Conservation (phyloP, 192 early-diverging fungal species). For the Backusella tarrabulga region DNA sequence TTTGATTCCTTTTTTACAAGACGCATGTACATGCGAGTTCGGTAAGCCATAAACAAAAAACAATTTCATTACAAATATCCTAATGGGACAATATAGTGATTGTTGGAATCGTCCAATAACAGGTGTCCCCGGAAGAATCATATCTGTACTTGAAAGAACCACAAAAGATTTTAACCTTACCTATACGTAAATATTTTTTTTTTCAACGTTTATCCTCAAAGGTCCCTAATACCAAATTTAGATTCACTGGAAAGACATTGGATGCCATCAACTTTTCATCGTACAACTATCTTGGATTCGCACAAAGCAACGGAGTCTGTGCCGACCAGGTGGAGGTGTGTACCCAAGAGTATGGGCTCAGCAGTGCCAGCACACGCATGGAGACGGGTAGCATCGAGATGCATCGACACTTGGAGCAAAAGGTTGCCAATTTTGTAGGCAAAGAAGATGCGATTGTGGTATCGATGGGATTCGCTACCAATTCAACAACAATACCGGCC, state of each 20-base stretch:
- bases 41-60: conserved; percentile 14
- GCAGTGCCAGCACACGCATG: conserved; percentile 54
- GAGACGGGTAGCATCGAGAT: conserved; percentile 66
- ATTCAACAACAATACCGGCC: conserved; percentile 83
- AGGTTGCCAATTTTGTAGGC: conserved; percentile 81
- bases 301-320: conserved; percentile 82
- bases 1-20: conserved; percentile 92
- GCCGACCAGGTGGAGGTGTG: conserved; percentile 78
- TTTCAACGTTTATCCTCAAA: too few species aligned
- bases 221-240: neutral
- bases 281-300: conserved; percentile 94
- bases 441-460: conserved; percentile 80
- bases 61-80: too few species aligned
- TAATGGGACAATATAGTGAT: conserved; percentile 49
- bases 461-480: conserved; percentile 91
- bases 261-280: conserved; percentile 84
- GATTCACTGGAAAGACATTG: conserved; percentile 66
- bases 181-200: conserved; percentile 42
- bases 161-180: conserved; percentile 71
- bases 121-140: conserved; percentile 76
- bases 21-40: conserved; percentile 77
- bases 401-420: conserved; percentile 68
- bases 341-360: conserved; percentile 61
- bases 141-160: conserved; percentile 72
- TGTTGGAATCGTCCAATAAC: conserved; percentile 90